Conservation (phyloP, 148 eudicot genomes). For the Limonium bicolor region DNA sequence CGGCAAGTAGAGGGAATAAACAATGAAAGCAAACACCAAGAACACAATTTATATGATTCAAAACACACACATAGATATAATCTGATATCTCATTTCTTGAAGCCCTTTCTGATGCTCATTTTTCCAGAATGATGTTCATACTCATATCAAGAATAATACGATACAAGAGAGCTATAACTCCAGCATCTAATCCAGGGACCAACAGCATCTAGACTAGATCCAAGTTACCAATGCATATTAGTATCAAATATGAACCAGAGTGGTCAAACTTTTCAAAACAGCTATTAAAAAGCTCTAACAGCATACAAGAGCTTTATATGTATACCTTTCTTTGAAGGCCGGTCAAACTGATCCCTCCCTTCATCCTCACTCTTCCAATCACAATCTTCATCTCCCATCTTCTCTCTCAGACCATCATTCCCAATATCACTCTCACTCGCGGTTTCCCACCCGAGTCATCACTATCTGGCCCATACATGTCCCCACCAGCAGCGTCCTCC, state of each 20-base stretch:
- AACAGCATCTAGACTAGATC: too few relatives aligned
- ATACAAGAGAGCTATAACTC: too few relatives aligned
- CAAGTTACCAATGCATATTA: constrained; percentile 1
- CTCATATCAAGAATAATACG: constrained; percentile 3
- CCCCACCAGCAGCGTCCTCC: constrained; percentile 68
- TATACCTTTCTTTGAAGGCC: constrained; percentile 51
- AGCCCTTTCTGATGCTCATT: too few relatives aligned
- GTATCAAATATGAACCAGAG: constrained; percentile 5
- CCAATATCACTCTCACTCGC: constrained; percentile 95
- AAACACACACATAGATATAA: too few relatives aligned
- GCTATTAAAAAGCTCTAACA: not conserved
- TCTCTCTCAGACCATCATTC: constrained; percentile 54
- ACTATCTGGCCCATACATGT: constrained; percentile 51
- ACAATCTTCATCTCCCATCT: constrained; percentile 41
- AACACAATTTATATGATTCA: too few relatives aligned
- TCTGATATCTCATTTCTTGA: too few relatives aligned
- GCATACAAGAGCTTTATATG: not conserved
- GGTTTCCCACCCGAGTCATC: constrained; percentile 99
- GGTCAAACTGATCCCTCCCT: constrained; percentile 41
- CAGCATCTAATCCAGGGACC: too few relatives aligned
- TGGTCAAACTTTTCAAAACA: not conserved
- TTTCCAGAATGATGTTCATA: too few relatives aligned
- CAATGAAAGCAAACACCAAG: constrained; percentile 1
- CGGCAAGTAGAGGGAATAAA: constrained; percentile 4
- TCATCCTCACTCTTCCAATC: constrained; percentile 62